Percentiles rank a stretch among this genome's conserved stretches.
These are phyloP conservation scores for Cymbidium sinense DNA, from an alignment of 106 monocot genomes.

Conservation along the genomic window DNA sequence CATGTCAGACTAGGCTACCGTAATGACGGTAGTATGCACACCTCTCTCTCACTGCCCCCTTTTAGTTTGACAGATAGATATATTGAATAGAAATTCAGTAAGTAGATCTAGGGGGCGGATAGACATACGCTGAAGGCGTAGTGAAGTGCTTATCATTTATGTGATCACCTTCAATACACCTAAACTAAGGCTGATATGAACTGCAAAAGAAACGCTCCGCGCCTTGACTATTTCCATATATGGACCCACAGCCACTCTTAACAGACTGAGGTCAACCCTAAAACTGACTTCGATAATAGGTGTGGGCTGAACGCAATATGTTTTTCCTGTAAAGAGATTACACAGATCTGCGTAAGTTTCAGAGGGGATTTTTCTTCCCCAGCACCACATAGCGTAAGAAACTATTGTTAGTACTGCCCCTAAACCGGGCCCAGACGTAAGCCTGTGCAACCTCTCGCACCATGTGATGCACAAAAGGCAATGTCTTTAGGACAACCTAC, in stretches of 20 bases:
- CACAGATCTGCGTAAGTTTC: slow-evolving; percentile 4
- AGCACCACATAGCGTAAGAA: neutral
- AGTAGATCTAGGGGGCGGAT: slow-evolving; percentile 5
- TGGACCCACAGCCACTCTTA: slow-evolving; percentile 2
- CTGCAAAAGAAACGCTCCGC: neutral
- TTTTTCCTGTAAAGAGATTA: slow-evolving; percentile 5
- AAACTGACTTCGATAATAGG: neutral
- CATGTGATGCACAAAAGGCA: neutral
- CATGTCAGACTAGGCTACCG: neutral
- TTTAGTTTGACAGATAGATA: neutral
- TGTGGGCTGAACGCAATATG: slow-evolving; percentile 5
- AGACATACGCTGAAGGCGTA: slow-evolving; percentile 6
- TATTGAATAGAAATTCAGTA: neutral
- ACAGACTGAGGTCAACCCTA: slow-evolving; percentile 1
- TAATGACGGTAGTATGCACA: slow-evolving; percentile 3
- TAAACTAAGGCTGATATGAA: slow-evolving; percentile 1
- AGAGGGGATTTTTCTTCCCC: slow-evolving; percentile 1
- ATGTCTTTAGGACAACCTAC: slow-evolving; percentile 3
- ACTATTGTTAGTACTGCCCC: slow-evolving; percentile 1
- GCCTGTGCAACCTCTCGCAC: neutral
- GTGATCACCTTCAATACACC: slow-evolving; percentile 6
- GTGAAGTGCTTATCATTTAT: neutral
- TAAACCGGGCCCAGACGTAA: neutral
- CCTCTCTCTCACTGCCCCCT: slow-evolving; percentile 5
- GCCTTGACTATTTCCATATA: slow-evolving; percentile 2